These are phyloP conservation scores for Rhytidiadelphus loreus DNA, from an alignment of 225 moss, liverwort and hornwort genomes.

Conservation along the genomic window DNA sequence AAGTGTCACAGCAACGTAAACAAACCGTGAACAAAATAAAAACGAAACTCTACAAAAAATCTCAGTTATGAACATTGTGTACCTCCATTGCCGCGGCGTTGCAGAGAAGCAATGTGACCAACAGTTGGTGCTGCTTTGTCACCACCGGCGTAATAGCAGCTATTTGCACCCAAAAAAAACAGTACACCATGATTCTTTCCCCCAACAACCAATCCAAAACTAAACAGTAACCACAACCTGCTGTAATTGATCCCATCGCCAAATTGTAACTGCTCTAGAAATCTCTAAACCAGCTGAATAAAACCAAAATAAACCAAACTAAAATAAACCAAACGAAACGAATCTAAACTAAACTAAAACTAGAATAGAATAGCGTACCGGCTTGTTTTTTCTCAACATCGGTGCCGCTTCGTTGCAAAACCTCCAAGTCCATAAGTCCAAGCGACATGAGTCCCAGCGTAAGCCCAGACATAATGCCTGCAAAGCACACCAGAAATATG, in stretches of 20 bases:
- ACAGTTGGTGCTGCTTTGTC: constrained; percentile 82
- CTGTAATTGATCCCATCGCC: not conserved
- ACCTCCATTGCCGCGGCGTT: constrained; percentile 97
- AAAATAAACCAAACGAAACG: not conserved
- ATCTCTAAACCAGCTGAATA: no score
- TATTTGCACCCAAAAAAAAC: constrained; percentile 4
- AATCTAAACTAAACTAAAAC: not conserved
- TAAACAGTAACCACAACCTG: not conserved
- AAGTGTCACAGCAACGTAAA: not conserved
- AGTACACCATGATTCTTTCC: not conserved
- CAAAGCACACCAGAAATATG: constrained; percentile 60
- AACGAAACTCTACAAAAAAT: not conserved
- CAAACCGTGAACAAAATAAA: not conserved
- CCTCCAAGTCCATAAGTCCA: constrained; percentile 84
- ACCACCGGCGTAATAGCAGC: constrained; percentile 73
- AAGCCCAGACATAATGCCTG: constrained; percentile 92
- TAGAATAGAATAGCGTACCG: constrained; percentile 3
- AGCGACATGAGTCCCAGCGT: constrained; percentile 96
- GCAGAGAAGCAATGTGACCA: constrained; percentile 90
- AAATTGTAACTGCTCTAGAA: not conserved
- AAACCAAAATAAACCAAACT: not conserved
- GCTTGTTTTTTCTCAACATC: constrained; percentile 56
- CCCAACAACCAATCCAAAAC: not conserved
- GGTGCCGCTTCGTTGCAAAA: constrained; percentile 80
- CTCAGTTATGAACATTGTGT: not conserved